Conservation (phyloP, 805 yeast genomes). For the Suhomyces sp. region DNA sequence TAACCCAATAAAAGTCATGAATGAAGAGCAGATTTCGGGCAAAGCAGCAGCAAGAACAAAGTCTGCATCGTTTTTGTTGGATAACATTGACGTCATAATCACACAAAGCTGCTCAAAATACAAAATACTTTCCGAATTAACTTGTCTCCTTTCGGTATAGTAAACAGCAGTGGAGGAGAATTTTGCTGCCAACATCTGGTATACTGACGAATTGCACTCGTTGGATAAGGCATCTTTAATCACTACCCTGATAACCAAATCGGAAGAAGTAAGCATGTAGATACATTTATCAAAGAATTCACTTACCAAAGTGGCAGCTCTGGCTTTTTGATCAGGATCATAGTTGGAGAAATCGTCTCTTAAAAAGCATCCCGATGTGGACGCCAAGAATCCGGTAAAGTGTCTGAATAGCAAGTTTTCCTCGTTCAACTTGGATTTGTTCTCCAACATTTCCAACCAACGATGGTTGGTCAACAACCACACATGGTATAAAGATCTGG, state of each 20-base stretch:
- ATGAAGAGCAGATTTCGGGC: slow-evolving; percentile 26
- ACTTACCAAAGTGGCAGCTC: slow-evolving; percentile 37
- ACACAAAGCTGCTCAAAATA: slow-evolving; percentile 51
- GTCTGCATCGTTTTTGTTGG: slow-evolving; percentile 32
- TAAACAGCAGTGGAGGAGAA: slow-evolving; percentile 37
- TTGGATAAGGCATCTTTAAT: slow-evolving; percentile 67
- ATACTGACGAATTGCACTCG: slow-evolving; percentile 60
- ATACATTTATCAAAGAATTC: slow-evolving; percentile 52
- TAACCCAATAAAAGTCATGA: slow-evolving; percentile 26
- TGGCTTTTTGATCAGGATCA: slow-evolving; percentile 22
- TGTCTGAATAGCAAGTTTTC: slow-evolving; percentile 55
- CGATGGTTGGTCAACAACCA: slow-evolving; percentile 48
- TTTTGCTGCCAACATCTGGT: slow-evolving; percentile 46
- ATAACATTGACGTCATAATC: slow-evolving; percentile 41
- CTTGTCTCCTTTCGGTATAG: slow-evolving; percentile 24
- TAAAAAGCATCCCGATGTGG: slow-evolving; percentile 63
- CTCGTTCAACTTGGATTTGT: slow-evolving; percentile 25
- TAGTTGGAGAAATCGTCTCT: slow-evolving; percentile 22
- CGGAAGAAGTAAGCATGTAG: slow-evolving; percentile 45
- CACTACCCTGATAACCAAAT: slow-evolving; percentile 60
- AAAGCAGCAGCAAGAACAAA: slow-evolving; percentile 30
- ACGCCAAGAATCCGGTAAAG: slow-evolving; percentile 70
- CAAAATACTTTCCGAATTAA: slow-evolving; percentile 28
- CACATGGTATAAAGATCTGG: slow-evolving; percentile 35
- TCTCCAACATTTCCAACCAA: slow-evolving; percentile 40